A percentile compares a stretch with the other conserved stretches of the same genome.
Conservation (phyloP, 2,329 filamentous ascomycete genomes). For the Cercospora nicotianae region DNA sequence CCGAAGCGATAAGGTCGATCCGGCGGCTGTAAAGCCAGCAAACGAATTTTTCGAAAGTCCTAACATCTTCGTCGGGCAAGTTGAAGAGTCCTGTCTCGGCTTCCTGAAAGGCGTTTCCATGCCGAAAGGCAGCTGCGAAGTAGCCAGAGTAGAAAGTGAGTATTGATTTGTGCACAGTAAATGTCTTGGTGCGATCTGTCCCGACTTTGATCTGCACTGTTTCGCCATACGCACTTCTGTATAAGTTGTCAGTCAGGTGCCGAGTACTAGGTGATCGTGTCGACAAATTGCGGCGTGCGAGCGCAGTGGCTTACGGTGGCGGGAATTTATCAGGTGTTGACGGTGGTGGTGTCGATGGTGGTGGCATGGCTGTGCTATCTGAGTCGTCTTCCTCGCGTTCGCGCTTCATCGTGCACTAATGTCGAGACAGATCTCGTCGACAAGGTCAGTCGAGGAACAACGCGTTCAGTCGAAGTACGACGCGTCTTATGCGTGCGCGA, state of each 20-base stretch:
- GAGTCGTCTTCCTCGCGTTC: not conserved
- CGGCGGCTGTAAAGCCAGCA: slow-evolving; percentile 18
- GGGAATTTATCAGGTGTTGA: slow-evolving; percentile 15
- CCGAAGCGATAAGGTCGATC: not conserved
- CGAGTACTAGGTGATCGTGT: too few relatives aligned
- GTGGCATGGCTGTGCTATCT: not conserved
- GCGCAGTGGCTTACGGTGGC: not conserved
- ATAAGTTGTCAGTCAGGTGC: not conserved
- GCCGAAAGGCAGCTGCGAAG: slow-evolving; percentile 22
- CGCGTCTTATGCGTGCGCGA: not conserved
- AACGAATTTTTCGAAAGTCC: slow-evolving; percentile 16
- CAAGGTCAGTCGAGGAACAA: not conserved
- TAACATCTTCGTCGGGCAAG: slow-evolving; percentile 10
- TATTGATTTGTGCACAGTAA: slow-evolving; percentile 26
- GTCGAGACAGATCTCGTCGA: too few relatives aligned
- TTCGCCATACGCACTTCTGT: slow-evolving; percentile 48
- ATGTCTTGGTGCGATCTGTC: slow-evolving; percentile 11
- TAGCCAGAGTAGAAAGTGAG: slow-evolving; percentile 30
- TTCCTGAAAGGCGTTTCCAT: slow-evolving; percentile 14
- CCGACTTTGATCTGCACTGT: slow-evolving; percentile 39
- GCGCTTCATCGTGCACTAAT: not conserved
- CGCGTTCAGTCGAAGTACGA: not conserved
- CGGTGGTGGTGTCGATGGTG: slow-evolving; percentile 9
- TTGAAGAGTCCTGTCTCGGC: slow-evolving; percentile 12
- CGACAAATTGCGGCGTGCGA: not conserved